phyloP scores from a whole-genome alignment of 306 rosid species.

The Elaeagnus macrophylla region DNA sequence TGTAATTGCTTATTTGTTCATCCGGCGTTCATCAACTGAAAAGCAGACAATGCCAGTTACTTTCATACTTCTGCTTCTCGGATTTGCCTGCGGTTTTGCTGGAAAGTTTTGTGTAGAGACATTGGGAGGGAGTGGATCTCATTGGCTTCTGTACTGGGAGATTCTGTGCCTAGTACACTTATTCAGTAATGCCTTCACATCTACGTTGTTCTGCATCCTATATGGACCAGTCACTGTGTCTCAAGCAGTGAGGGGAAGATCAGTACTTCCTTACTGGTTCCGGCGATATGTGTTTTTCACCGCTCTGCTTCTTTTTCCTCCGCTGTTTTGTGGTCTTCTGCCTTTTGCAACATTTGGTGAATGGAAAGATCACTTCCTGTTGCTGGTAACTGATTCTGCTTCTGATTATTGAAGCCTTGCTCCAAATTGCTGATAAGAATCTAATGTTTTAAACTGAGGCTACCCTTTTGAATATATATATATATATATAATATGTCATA shows the following conservation, averaged over 20 bases:
- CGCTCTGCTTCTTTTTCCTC: constrained; percentile 43
- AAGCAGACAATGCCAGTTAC: constrained; percentile 71
- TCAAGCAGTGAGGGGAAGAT: constrained; percentile 19
- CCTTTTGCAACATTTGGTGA: constrained; percentile 72
- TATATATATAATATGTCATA: too few species aligned
- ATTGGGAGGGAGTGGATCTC: constrained; percentile 71
- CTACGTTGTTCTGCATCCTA: constrained; percentile 42
- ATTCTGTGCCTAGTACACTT: constrained; percentile 55
- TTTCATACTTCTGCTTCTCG: constrained; percentile 55
- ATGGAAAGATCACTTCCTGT: constrained; percentile 59
- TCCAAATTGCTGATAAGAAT: too few species aligned
- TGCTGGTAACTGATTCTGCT: constrained; percentile 13
- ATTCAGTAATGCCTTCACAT: constrained; percentile 36
- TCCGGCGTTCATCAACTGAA: constrained; percentile 50
- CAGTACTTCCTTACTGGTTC: constrained; percentile 43
- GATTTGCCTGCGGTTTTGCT: constrained; percentile 54
- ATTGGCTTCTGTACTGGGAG: constrained; percentile 79
- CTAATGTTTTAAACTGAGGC: too few species aligned
- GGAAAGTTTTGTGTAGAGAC: constrained; percentile 80
- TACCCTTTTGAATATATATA: too few species aligned
- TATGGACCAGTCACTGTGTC: constrained; percentile 43
- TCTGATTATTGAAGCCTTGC: constrained; percentile 18
- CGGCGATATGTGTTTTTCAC: constrained; percentile 44
- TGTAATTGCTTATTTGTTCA: constrained; percentile 39
- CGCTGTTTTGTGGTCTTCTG: constrained; percentile 60